Conservation (phyloP, 1,284 basidiomycete genomes). For the Sutorius eximius region DNA sequence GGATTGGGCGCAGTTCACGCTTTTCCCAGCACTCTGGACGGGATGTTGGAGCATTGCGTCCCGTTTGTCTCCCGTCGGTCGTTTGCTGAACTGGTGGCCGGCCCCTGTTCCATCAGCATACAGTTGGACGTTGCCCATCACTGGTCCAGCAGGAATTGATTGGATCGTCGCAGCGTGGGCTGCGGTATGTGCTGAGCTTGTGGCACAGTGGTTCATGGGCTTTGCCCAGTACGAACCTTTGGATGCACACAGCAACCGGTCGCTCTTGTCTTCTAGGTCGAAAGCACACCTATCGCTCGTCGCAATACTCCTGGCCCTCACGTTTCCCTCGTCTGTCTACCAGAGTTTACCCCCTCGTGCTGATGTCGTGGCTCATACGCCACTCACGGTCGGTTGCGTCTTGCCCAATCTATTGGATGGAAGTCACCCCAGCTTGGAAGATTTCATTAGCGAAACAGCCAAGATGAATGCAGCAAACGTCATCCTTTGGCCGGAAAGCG, state of each 20-base stretch:
- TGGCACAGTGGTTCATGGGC: constrained; percentile 56
- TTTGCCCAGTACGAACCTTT: constrained; percentile 17
- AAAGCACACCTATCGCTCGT: constrained; percentile 38
- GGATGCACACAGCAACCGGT: neutral
- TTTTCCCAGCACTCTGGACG: constrained; percentile 73
- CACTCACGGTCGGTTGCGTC: constrained; percentile 63
- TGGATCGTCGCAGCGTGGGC: constrained; percentile 74
- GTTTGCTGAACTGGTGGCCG: constrained; percentile 61
- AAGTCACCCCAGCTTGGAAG: constrained; percentile 49
- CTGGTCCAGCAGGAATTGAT: constrained; percentile 62
- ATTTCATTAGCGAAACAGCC: constrained; percentile 58
- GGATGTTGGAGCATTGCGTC: constrained; percentile 55
- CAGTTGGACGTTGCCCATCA: constrained; percentile 55
- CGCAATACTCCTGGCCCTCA: constrained; percentile 45
- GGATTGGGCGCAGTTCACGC: constrained; percentile 44
- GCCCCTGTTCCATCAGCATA: constrained; percentile 58
- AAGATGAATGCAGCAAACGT: constrained; percentile 51
- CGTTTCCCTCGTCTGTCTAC: constrained; percentile 54
- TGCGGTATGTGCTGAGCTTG: constrained; percentile 55
- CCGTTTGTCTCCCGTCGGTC: constrained; percentile 60
- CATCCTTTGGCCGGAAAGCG: constrained; percentile 79
- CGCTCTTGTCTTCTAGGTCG: constrained; percentile 23
- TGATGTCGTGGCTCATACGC: constrained; percentile 45
- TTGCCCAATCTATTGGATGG: constrained; percentile 48
- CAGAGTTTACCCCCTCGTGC: constrained; percentile 44